Conservation (phyloP, 2,329 filamentous ascomycete genomes). For the Septoria linicola region DNA sequence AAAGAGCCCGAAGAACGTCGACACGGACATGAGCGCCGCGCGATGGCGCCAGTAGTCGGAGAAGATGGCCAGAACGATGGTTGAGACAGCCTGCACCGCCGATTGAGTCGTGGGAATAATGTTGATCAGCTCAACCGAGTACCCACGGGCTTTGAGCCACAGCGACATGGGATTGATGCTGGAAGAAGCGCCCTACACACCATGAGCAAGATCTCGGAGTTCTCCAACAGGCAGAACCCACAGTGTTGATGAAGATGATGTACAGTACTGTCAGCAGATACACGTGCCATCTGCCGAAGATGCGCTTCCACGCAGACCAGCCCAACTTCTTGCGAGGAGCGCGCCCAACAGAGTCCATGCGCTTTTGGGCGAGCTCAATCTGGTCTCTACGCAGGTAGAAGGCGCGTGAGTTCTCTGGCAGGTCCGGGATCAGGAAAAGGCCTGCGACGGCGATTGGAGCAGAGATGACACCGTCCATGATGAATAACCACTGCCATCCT, state of each 20-base stretch:
- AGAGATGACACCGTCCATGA: constrained; percentile 52
- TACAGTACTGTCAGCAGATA: constrained; percentile 60
- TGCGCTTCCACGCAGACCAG: constrained; percentile 50
- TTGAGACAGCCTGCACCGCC: constrained; percentile 58
- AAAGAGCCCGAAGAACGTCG: constrained; percentile 27
- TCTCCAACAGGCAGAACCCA: constrained; percentile 37
- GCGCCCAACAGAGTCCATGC: constrained; percentile 44
- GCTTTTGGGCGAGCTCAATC: constrained; percentile 47
- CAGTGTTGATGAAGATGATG: constrained; percentile 63
- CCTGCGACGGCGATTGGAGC: constrained; percentile 54
- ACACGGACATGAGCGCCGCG: constrained; percentile 26
- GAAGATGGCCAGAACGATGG: constrained; percentile 56
- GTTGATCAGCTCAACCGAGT: constrained; percentile 56
- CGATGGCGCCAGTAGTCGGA: constrained; percentile 27
- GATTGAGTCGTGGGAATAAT: constrained; percentile 53
- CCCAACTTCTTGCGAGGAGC: constrained; percentile 24
- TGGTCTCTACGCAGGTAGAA: constrained; percentile 49
- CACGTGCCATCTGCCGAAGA: constrained; percentile 65
- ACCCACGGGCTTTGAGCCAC: constrained; percentile 43
- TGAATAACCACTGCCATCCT: constrained; percentile 12
- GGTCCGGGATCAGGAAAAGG: constrained; percentile 51
- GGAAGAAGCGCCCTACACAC: constrained; percentile 22
- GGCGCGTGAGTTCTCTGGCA: constrained; percentile 52
- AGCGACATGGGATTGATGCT: constrained; percentile 28
- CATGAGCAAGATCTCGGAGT: neutral